phyloP scores from a whole-genome alignment of 345 rosid genomes.

The Gossypium raimondii region DNA sequence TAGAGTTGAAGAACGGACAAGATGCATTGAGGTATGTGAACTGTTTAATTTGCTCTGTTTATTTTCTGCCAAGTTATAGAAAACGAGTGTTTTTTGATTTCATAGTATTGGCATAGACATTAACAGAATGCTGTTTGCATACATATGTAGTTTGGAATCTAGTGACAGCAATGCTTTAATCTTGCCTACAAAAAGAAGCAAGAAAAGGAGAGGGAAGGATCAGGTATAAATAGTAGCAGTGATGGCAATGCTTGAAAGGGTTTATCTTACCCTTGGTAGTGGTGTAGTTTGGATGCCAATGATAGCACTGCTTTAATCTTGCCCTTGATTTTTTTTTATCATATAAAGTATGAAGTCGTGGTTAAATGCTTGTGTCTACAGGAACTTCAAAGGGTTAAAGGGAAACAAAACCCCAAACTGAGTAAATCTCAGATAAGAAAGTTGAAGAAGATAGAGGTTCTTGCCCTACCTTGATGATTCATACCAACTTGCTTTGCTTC shows the following conservation, averaged over 20 bases:
- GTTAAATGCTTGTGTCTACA: not conserved
- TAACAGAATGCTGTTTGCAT: not conserved
- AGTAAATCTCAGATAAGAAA: conserved; percentile 68
- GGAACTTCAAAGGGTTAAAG: conserved; percentile 11
- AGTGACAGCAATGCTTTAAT: conserved; percentile 9
- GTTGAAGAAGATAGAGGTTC: conserved; percentile 67
- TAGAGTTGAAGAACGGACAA: not conserved
- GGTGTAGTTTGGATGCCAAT: not conserved
- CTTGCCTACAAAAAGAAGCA: not conserved
- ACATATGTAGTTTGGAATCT: conserved; percentile 2
- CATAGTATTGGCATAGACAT: not conserved
- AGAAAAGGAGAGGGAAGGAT: conserved; percentile 4
- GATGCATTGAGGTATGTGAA: conserved; percentile 4
- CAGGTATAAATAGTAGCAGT: not conserved
- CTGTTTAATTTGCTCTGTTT: not conserved
- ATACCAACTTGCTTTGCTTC: not conserved
- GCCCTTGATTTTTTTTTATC: not conserved
- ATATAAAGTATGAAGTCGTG: not conserved
- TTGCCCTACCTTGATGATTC: not conserved
- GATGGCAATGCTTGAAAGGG: not conserved
- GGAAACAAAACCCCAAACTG: conserved; percentile 17
- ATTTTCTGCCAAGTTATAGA: not conserved
- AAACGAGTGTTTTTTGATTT: not conserved
- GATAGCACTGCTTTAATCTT: not conserved
- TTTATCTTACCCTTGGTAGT: not conserved